Base-by-base conservation (phyloP, 2,329 filamentous ascomycete species). In the Curvularia spicifera region DNA sequence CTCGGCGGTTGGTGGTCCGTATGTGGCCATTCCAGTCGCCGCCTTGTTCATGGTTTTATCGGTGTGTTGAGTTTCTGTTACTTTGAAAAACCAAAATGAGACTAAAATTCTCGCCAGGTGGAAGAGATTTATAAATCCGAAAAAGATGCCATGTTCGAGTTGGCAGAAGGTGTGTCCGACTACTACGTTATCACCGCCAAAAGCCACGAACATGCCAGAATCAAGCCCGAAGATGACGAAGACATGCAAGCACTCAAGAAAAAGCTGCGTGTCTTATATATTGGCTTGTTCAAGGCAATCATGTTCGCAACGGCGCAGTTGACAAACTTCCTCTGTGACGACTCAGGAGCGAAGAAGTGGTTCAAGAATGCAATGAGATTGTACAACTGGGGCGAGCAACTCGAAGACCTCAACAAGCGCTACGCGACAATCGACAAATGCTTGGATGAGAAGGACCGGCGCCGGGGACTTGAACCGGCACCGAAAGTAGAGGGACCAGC, bases 331-430 rank as follows among this genome's bases (percentile, higher is more conserved):
- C 15, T 60, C 3, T 60, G 60, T 22, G 56, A 60, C 13, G 52
- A 57, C 13, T 63, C 51, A 7, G 35, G 9, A 10, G n/a, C 49
- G 7, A 51, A 43, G 42, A 56, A 66, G 13, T 61, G 53, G 37
- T 3, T 68, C 44, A 66, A 63, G 46, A 61, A 61, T 20, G 20
- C 61, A 1, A 52, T 52, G 18, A 68, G 60, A 31, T 50, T 58
- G 44, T 68, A 65, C 35, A 62, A 66, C 18, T 68, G 65, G 65
- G 58, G 40, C n/a, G 60, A 57, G 15, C 59, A 65, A 29, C 51
- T 66, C 2, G 50, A 61, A 40, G 55, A 62, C 0, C 51, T 68
- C n/a, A 45, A 59, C 15, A 52, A 59, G 22, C 51, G 58, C 15
- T 37, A 61, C 20, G 28, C 45, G 7, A 46, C 52, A 5, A 55